These are phyloP conservation scores for Ottelia alismoides DNA, from an alignment of 106 monocot genomes.

Conservation along the genomic window DNA sequence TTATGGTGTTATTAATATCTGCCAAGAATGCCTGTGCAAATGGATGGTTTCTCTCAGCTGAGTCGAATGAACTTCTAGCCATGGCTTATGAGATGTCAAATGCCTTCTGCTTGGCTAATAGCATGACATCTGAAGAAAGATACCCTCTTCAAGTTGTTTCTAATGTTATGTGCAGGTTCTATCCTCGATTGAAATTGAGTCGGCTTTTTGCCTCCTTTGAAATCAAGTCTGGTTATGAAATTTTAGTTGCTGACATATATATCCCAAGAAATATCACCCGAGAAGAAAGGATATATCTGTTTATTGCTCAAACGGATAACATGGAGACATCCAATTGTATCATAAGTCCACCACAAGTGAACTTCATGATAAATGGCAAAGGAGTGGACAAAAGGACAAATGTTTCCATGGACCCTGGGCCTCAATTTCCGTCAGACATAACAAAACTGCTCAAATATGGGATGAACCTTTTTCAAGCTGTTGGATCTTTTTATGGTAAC, in stretches of 20 bases:
- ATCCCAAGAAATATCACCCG: slow-evolving; percentile 33
- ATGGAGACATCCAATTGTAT: slow-evolving; percentile 50
- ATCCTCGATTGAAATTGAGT: slow-evolving; percentile 7
- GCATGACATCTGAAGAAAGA: too few species aligned
- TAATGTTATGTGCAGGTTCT: slow-evolving; percentile 5
- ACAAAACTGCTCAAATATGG: slow-evolving; percentile 88
- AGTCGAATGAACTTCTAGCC: not conserved
- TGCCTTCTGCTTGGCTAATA: too few species aligned
- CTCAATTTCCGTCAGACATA: slow-evolving; percentile 90
- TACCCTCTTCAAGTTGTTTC: too few species aligned
- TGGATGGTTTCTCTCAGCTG: not conserved
- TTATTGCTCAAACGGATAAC: slow-evolving; percentile 44
- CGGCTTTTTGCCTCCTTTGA: slow-evolving; percentile 8
- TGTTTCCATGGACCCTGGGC: slow-evolving; percentile 52
- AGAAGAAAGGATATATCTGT: slow-evolving; percentile 41
- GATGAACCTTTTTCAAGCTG: slow-evolving; percentile 74
- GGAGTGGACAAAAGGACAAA: slow-evolving; percentile 73
- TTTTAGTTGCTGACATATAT: slow-evolving; percentile 71
- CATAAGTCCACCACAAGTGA: slow-evolving; percentile 39
- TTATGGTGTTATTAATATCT: not conserved
- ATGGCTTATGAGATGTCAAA: not conserved
- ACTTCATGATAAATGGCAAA: slow-evolving; percentile 76
- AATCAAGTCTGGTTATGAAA: slow-evolving; percentile 60
- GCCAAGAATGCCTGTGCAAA: not conserved
- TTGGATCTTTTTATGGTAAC: slow-evolving; percentile 65